Percentiles rank a stretch among this genome's conserved stretches.
Evolutionary conservation across 164 flowering plant species (phyloP).

Genomic region (Tetrastigma voinierianum): DNA sequence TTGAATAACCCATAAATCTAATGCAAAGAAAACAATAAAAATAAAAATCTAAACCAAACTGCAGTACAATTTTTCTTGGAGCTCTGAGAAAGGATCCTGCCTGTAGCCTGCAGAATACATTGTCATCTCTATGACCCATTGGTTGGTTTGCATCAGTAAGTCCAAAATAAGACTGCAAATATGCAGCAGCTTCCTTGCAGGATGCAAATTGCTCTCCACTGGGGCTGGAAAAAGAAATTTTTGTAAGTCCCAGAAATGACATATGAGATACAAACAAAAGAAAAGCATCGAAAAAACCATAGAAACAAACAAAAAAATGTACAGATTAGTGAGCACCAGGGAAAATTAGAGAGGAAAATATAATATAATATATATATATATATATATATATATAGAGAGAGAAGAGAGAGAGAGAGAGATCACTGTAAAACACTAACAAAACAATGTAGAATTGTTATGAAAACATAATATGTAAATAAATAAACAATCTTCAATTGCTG

Average conservation of each 20-base stretch:
- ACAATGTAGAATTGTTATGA: too few relatives aligned
- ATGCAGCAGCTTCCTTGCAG: constrained; percentile 54
- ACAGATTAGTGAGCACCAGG: too few relatives aligned
- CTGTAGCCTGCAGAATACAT: constrained; percentile 12
- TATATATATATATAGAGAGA: too few relatives aligned
- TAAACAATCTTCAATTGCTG: too few relatives aligned
- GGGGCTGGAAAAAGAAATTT: constrained; percentile 36
- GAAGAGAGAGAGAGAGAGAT: too few relatives aligned
- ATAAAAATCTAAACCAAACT: background rate
- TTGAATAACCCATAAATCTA: constrained; percentile 9
- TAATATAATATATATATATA: too few relatives aligned
- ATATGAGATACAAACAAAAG: background rate
- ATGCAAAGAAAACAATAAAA: background rate
- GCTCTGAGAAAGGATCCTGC: constrained; percentile 19
- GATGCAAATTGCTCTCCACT: constrained; percentile 47
- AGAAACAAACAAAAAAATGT: too few relatives aligned
- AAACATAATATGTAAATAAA: too few relatives aligned
- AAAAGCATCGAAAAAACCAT: background rate
- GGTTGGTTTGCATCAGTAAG: constrained; percentile 10
- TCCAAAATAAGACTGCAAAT: constrained; percentile 38
- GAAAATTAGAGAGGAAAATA: too few relatives aligned
- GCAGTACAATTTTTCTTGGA: constrained; percentile 21
- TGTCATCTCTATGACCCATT: constrained; percentile 16
- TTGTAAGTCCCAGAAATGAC: background rate
- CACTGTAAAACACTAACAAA: too few relatives aligned